Evolutionary conservation across 2,329 filamentous ascomycete genomes (phyloP).

Genomic region (Tolypocladium pustulatum): DNA sequence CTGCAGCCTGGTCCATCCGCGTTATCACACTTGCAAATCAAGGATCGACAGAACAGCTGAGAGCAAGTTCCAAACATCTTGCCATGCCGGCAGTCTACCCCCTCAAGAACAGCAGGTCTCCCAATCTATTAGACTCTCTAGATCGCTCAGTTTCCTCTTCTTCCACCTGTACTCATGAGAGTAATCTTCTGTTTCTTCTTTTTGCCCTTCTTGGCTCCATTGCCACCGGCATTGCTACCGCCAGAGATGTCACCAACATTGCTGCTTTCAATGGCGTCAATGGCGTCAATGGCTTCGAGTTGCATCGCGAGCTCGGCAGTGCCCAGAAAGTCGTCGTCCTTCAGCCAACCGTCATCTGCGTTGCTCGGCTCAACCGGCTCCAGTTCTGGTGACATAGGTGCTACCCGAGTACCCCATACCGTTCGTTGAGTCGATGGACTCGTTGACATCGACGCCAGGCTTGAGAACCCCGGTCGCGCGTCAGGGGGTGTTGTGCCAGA

Average conservation of each 20-base stretch:
- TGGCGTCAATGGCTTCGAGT: conserved; percentile 41
- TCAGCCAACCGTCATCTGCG: conserved; percentile 72
- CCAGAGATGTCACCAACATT: conserved; percentile 5
- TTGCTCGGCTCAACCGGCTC: conserved; percentile 20
- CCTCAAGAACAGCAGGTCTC: background rate
- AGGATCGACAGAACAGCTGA: background rate
- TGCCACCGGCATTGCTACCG: conserved; percentile 17
- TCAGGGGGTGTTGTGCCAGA: conserved; percentile 44
- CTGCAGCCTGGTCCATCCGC: background rate
- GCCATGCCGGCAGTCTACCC: background rate
- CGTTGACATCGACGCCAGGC: conserved; percentile 67
- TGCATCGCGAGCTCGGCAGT: conserved; percentile 49
- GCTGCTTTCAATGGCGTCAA: conserved; percentile 26
- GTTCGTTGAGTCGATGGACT: conserved; percentile 69
- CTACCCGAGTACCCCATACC: conserved; percentile 80
- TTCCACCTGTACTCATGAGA: conserved; percentile 57
- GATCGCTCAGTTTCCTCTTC: conserved; percentile 27
- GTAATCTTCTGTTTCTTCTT: conserved; percentile 67
- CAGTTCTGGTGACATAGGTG: conserved; percentile 50
- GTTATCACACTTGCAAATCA: background rate
- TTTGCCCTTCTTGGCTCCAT: conserved; percentile 38
- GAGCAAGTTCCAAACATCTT: background rate
- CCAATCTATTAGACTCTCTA: background rate
- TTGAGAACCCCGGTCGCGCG: conserved; percentile 50
- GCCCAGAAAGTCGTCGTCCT: conserved; percentile 64